Percentiles rank a stretch among this genome's conserved stretches.
Evolutionary conservation across 2,329 filamentous ascomycete genomes (phyloP).

Genomic region (Aspergillus terreus): DNA sequence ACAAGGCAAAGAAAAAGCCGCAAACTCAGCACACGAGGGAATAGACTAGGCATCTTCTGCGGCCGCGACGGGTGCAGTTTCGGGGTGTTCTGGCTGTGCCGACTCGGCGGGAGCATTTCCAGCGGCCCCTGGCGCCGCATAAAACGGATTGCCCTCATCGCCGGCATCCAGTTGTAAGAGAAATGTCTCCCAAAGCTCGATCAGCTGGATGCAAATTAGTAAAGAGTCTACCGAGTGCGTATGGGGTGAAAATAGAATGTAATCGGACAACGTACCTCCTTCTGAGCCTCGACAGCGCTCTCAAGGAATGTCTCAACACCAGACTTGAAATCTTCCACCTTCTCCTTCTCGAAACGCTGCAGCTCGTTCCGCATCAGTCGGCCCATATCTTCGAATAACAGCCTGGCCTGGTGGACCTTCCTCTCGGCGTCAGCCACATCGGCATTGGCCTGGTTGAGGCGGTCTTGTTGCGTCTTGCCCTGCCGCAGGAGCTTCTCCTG

Average conservation of each 20-base stretch:
- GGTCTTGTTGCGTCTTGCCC: constrained; percentile 92
- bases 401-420: constrained; percentile 81
- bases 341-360: constrained; percentile 92
- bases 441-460: constrained; percentile 84
- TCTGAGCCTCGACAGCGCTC: constrained; percentile 95
- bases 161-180: constrained; percentile 92
- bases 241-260: not conserved
- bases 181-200: constrained; percentile 98
- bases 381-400: constrained; percentile 97
- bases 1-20: not conserved
- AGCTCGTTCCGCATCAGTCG: constrained; percentile 85
- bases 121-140: constrained; percentile 24
- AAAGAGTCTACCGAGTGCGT: constrained; percentile 38
- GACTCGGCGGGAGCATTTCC: constrained; percentile 18
- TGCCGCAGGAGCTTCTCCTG: constrained; percentile 96
- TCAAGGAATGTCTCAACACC: constrained; percentile 97
- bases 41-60: constrained; percentile 11
- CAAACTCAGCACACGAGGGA: not conserved
- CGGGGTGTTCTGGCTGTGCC: constrained; percentile 9
- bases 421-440: constrained; percentile 94
- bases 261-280: constrained; percentile 66
- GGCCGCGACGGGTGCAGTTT: constrained; percentile 8
- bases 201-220: constrained; percentile 51
- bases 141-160: constrained; percentile 64
- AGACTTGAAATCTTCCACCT: constrained; percentile 98